Percentiles rank a stretch among this genome's conserved stretches.
Evolutionary conservation across 108 stramenopile genomes (phyloP).

Genomic region (Cyclotella kingstonii): DNA sequence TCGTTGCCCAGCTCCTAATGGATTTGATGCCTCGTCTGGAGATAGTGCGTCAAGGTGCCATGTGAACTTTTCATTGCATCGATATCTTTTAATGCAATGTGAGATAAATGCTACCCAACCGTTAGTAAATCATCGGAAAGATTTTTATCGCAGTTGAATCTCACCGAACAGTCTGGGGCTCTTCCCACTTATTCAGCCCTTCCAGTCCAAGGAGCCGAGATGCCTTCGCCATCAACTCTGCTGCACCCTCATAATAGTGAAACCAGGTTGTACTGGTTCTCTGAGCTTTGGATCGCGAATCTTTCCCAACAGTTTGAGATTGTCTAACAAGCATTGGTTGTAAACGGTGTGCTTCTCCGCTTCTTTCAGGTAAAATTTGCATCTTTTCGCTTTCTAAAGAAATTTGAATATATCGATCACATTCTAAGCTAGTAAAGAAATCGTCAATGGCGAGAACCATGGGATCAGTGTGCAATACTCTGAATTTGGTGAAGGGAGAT

Average conservation of each 20-base stretch:
- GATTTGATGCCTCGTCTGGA: conserved; percentile 38
- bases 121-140: not conserved
- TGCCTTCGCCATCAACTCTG: conserved; percentile 79
- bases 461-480: conserved; percentile 75
- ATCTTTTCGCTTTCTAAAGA: conserved; percentile 29
- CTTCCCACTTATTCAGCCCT: conserved; percentile 69
- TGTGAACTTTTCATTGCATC: conserved; percentile 73
- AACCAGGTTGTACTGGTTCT: conserved; percentile 83
- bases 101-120: not conserved
- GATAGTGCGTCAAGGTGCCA: conserved; percentile 85
- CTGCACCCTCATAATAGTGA: conserved; percentile 64
- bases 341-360: not conserved
- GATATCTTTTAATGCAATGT: conserved; percentile 32
- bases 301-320: conserved; percentile 82
- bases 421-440: conserved; percentile 76
- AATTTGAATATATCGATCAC: conserved; percentile 69
- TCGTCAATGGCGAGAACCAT: conserved; percentile 72
- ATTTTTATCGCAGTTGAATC: not conserved
- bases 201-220: conserved; percentile 68
- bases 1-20: conserved; percentile 62
- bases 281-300: conserved; percentile 58
- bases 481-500: conserved; percentile 67
- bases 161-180: conserved; percentile 79
- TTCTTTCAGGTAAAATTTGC: not conserved
- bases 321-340: conserved; percentile 52